phyloP scores from a whole-genome alignment of 2,329 filamentous ascomycete species.

The Pestalotiopsis sp. region DNA sequence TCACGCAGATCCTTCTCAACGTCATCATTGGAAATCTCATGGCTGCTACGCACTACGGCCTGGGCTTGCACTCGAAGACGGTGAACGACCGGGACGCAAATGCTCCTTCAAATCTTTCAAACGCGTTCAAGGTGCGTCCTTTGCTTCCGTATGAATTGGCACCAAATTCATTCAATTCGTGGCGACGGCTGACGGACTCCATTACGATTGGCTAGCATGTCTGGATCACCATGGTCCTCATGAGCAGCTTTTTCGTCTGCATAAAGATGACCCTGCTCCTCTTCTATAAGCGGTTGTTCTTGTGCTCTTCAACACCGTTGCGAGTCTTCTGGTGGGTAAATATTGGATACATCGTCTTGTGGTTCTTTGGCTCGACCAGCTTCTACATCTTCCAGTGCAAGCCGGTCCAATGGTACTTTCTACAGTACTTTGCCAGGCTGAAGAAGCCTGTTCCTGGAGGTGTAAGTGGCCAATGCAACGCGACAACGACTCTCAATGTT shows the following conservation, averaged over 20 bases:
- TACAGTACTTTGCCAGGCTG: conserved; percentile 22
- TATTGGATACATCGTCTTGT: conserved; percentile 25
- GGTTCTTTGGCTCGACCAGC: conserved; percentile 26
- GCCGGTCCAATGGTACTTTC: conserved; percentile 26
- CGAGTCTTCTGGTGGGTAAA: conserved; percentile 28
- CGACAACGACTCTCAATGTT: conserved; percentile 25
- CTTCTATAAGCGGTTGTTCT: conserved; percentile 27
- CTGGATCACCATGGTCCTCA: conserved; percentile 30
- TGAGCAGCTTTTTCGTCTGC: conserved; percentile 25
- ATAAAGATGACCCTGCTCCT: conserved; percentile 30
- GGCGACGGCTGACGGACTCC: background rate
- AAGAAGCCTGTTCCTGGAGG: conserved; percentile 19
- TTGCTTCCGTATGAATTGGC: background rate
- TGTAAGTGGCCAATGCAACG: conserved; percentile 23
- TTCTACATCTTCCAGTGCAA: conserved; percentile 29
- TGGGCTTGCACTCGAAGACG: background rate
- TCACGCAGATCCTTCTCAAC: background rate
- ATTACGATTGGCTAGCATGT: conserved; percentile 21
- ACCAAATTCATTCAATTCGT: background rate
- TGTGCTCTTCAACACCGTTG: conserved; percentile 20
- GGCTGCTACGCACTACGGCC: background rate
- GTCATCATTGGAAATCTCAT: background rate
- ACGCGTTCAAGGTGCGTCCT: background rate
- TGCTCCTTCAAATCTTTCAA: background rate
- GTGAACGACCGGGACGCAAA: background rate